Conservation (phyloP, 208 protist species). For the Leishmania aethiopica region DNA sequence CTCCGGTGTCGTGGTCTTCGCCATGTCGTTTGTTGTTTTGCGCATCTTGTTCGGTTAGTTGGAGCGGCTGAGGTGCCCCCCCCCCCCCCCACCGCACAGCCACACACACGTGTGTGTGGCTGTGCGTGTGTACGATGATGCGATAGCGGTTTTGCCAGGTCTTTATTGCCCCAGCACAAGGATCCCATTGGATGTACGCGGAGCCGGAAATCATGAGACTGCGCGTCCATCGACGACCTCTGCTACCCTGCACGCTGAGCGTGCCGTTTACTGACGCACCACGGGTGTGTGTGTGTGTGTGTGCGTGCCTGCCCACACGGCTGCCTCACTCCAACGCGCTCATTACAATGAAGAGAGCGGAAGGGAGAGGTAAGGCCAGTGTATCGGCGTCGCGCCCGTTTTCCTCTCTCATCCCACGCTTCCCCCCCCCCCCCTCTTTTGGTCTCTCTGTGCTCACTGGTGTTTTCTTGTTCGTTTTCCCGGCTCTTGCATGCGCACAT, state of each 20-base stretch:
- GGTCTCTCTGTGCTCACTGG: not conserved
- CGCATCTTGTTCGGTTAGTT: conserved; percentile 38
- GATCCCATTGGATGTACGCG: not conserved
- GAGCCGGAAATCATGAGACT: not conserved
- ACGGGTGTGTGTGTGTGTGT: not conserved
- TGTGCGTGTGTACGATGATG: too few species aligned
- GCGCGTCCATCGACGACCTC: not conserved
- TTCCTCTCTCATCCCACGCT: not conserved
- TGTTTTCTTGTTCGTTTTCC: not conserved
- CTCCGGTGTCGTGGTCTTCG: conserved; percentile 33
- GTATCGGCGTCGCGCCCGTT: not conserved
- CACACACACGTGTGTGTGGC: too few species aligned
- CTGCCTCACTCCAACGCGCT: not conserved
- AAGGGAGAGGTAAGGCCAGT: not conserved
- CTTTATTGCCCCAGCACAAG: not conserved
- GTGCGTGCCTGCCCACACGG: not conserved
- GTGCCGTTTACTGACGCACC: not conserved
- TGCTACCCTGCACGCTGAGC: not conserved
- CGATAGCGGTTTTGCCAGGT: not conserved
- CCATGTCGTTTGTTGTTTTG: conserved; percentile 41
- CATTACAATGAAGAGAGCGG: not conserved
- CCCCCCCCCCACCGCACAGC: not conserved
- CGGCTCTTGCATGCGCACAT: not conserved
- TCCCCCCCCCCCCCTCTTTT: conserved; percentile 5
- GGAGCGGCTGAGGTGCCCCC: not conserved